A percentile compares a stretch with the other conserved stretches of the same genome.
Conservation (phyloP, 2,329 filamentous ascomycete genomes). For the Sarocladium oryzae region DNA sequence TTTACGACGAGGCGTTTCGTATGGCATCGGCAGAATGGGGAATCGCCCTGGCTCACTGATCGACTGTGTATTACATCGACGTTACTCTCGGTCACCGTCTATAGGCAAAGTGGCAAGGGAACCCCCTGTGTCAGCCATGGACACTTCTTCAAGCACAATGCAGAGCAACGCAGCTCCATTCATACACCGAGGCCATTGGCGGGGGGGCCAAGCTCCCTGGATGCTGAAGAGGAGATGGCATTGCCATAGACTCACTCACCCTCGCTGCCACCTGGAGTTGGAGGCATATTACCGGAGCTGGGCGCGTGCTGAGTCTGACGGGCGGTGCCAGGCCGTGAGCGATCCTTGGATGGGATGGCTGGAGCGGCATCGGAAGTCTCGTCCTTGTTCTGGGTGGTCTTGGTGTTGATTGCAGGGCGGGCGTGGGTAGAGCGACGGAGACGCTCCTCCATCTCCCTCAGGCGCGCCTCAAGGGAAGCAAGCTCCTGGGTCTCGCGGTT, state of each 20-base stretch:
- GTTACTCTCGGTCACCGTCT: slow-evolving; percentile 15
- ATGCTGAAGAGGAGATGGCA: not conserved
- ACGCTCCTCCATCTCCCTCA: slow-evolving; percentile 79
- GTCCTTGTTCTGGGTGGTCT: slow-evolving; percentile 14
- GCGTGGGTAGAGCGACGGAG: slow-evolving; percentile 38
- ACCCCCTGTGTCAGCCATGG: slow-evolving; percentile 7
- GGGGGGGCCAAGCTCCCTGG: not conserved
- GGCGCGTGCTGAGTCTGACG: slow-evolving; percentile 45
- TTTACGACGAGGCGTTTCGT: no score
- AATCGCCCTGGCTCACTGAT: not conserved
- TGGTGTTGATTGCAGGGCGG: slow-evolving; percentile 15
- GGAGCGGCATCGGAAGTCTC: slow-evolving; percentile 17
- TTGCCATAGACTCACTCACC: slow-evolving; percentile 44
- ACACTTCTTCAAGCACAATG: slow-evolving; percentile 1
- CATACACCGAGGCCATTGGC: not conserved
- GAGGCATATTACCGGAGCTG: slow-evolving; percentile 50
- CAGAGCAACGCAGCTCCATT: slow-evolving; percentile 7
- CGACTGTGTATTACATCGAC: not conserved
- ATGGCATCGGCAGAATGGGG: no score
- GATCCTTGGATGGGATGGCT: slow-evolving; percentile 26
- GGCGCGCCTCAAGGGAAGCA: slow-evolving; percentile 74
- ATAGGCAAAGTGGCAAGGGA: slow-evolving; percentile 9
- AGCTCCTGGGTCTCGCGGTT: slow-evolving; percentile 70
- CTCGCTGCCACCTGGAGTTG: slow-evolving; percentile 56
- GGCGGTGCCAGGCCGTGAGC: slow-evolving; percentile 49